A percentile compares a stretch with the other conserved stretches of the same genome.
Evolutionary conservation across 176 grass and related monocot species (phyloP).

Genomic region (Aegilops umbellulata): DNA sequence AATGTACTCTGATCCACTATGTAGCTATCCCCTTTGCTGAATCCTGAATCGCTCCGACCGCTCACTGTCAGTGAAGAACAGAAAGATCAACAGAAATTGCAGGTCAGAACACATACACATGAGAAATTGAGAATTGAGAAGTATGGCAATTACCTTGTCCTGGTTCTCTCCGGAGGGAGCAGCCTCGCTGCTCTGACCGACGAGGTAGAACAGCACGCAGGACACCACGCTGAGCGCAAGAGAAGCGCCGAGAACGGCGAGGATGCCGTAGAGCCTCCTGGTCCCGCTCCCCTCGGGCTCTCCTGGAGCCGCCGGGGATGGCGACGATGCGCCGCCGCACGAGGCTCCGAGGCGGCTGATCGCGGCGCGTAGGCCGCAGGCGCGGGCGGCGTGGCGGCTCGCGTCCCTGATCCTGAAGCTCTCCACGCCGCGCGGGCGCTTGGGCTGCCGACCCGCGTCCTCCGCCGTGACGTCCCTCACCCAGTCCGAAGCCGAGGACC

Average conservation of each 20-base stretch:
- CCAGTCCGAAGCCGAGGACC: neutral
- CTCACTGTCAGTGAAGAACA: constrained; percentile 22
- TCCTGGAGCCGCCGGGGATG: neutral
- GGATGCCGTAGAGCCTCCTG: neutral
- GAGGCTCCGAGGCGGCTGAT: neutral
- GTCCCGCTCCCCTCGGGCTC: neutral
- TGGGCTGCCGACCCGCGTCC: neutral
- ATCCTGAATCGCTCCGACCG: neutral
- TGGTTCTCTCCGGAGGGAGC: neutral
- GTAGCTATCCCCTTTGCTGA: neutral
- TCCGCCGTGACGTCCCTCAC: neutral
- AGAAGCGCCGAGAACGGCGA: constrained; percentile 29
- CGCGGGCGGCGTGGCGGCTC: neutral
- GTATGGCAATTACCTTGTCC: neutral
- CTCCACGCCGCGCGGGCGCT: neutral
- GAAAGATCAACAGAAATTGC: neutral
- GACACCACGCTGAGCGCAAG: constrained; percentile 1
- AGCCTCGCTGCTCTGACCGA: neutral
- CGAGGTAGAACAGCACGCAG: constrained; percentile 37
- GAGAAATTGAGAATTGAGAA: neutral
- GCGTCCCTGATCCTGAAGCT: neutral
- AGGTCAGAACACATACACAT: neutral
- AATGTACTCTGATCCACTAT: neutral
- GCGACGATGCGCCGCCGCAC: neutral
- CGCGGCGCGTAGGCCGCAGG: neutral